phyloP scores from a whole-genome alignment of 2,329 filamentous ascomycete species.

The Aspergillus neoniger region DNA sequence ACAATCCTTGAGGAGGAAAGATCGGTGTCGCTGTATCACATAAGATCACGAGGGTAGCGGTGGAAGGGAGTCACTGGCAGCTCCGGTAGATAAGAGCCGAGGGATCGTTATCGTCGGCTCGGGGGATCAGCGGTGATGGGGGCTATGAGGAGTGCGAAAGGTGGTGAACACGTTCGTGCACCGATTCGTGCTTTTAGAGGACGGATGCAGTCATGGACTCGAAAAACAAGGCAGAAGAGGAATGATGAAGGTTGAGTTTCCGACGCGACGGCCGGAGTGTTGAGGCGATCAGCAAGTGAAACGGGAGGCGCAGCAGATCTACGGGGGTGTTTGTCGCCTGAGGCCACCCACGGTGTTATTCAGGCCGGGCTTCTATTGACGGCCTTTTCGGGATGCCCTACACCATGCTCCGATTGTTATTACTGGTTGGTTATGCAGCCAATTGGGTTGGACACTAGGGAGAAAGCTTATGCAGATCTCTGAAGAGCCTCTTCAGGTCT shows the following conservation, averaged over 20 bases:
- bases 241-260: not conserved
- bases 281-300: conserved; percentile 1
- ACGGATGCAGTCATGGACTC: not conserved
- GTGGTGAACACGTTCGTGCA: not conserved
- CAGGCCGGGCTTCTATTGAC: conserved; percentile 5
- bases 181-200: not conserved
- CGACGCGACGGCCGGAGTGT: not conserved
- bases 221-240: not conserved
- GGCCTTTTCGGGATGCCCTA: not conserved
- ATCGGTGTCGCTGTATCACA: conserved; percentile 3
- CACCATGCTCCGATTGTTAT: no score
- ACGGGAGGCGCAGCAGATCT: conserved; percentile 6
- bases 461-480: no score
- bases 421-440: no score
- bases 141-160: not conserved
- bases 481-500: no score
- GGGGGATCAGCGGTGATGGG: not conserved
- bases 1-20: conserved; percentile 9
- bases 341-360: conserved; percentile 7
- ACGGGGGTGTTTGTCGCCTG: conserved; percentile 1
- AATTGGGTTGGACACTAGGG: no score
- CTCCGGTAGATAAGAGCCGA: conserved; percentile 1
- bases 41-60: not conserved
- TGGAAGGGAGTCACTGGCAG: conserved; percentile 5
- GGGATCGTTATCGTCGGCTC: conserved; percentile 7